Conservation (phyloP, 202 grass and related monocot genomes). For the Brachypodium distachyon region DNA sequence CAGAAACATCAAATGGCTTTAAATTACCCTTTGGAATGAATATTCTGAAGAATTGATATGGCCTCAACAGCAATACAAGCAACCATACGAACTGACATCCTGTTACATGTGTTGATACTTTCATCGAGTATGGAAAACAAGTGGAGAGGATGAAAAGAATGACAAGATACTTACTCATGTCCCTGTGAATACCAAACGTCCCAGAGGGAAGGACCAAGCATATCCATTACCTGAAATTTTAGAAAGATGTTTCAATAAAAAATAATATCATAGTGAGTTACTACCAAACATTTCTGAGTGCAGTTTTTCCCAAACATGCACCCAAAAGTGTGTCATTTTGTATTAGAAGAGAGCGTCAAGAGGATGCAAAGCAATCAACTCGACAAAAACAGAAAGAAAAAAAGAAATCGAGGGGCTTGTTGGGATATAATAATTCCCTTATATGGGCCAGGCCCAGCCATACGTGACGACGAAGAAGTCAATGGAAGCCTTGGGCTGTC, state of each 20-base stretch:
- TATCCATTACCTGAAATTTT: constrained; percentile 74
- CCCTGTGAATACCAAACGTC: constrained; percentile 65
- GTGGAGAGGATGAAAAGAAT: background rate
- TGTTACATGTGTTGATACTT: constrained; percentile 13
- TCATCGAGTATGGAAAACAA: constrained; percentile 1
- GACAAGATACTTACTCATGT: constrained; percentile 51
- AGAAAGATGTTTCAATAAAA: background rate
- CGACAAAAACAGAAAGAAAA: too few species aligned
- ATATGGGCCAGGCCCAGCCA: too few species aligned
- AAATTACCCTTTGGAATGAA: constrained; percentile 76
- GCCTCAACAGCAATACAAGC: constrained; percentile 80
- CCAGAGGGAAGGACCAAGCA: constrained; percentile 78
- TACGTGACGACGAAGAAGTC: too few species aligned
- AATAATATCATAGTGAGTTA: background rate
- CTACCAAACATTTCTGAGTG: background rate
- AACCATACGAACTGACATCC: constrained; percentile 64
- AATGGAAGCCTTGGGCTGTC: too few species aligned
- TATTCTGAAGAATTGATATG: constrained; percentile 77
- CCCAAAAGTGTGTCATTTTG: too few species aligned
- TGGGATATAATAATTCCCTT: too few species aligned
- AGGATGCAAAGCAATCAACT: too few species aligned
- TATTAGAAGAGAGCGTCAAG: too few species aligned
- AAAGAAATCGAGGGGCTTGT: too few species aligned
- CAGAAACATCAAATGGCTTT: background rate
- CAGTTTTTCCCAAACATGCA: too few species aligned